Percentiles rank a stretch among this genome's conserved stretches.
Evolutionary conservation across 352 stramenopile genomes (phyloP).

Genomic region (Pythium pyrilobum): DNA sequence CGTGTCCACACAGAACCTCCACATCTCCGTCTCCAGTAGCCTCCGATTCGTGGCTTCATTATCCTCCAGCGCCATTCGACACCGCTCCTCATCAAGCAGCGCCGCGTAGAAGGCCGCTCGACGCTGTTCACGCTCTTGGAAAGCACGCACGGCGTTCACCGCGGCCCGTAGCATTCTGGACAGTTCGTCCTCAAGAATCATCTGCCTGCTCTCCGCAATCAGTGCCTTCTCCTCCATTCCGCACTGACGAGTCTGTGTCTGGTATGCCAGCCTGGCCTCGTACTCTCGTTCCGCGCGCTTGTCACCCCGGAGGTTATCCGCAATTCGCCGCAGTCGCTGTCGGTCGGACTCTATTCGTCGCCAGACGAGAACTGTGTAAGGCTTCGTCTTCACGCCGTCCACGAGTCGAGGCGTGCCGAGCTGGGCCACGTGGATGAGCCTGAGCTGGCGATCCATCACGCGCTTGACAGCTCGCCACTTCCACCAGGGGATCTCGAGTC

Average conservation of each 20-base stretch:
- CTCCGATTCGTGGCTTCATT: neutral
- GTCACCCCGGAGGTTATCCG: neutral
- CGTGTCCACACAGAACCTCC: neutral
- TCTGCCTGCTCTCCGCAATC: constrained; percentile 5
- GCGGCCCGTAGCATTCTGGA: neutral
- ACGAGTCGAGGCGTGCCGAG: constrained; percentile 12
- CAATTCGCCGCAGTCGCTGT: constrained; percentile 9
- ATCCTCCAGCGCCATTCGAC: constrained; percentile 4
- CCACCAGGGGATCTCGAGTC: constrained; percentile 20
- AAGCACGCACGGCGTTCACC: neutral
- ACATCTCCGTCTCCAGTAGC: neutral
- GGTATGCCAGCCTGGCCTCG: neutral
- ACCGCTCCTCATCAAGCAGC: constrained; percentile 4
- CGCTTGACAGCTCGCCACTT: constrained; percentile 10
- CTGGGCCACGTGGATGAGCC: constrained; percentile 5
- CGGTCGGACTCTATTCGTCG: constrained; percentile 12
- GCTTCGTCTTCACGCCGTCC: constrained; percentile 5
- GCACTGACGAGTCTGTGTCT: neutral
- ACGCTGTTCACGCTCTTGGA: neutral
- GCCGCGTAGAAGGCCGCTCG: constrained; percentile 6
- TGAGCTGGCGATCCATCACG: constrained; percentile 7
- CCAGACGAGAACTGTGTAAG: constrained; percentile 21
- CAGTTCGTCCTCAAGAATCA: constrained; percentile 17
- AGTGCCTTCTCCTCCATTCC: neutral
- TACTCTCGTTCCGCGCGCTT: constrained; percentile 3